Base-by-base conservation (phyloP, 192 early-diverging fungal genomes). In the Borealophlyctis nickersoniae region DNA sequence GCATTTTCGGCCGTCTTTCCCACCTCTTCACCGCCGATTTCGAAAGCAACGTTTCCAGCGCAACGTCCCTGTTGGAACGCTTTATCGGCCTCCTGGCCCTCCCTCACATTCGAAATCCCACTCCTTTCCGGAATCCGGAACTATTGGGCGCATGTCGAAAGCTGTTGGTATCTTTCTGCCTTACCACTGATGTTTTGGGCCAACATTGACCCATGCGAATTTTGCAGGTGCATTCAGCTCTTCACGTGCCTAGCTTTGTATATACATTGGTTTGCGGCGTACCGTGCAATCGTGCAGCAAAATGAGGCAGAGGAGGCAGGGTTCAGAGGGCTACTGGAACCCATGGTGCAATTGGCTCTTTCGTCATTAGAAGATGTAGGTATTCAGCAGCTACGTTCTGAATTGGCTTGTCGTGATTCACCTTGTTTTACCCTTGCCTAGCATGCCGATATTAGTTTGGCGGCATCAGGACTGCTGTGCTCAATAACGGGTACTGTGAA, bases 401-500 rank as follows among this genome's bases (percentile, higher is more conserved):
- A n/a, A n/a, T n/a, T n/a, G n/a, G n/a, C n/a, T n/a, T n/a, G n/a
- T n/a, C n/a, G n/a, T n/a, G n/a, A n/a, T n/a, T n/a, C n/a, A n/a
- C n/a, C n/a, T 32, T 24, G 34, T 60, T 54, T 14, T 52, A 55
- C 53, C 49, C 53, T 26, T 29, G 29, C 52, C 29, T 34, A 70
- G 53, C 27, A 55, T 56, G 34, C 31, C 13, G 13, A 19, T 14
- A 9, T 58, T 3, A 14, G 9, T 16, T 16, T 48, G 14, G 35
- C 27, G 3, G 28, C 62, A 16, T 65, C 52, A 11, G 4, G 7
- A 31, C 36, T 70, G 26, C 34, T 70, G 5, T 11, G 33, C 22
- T 65, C 61, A 14, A 19, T 70, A 34, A 35, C 68, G 13, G 5
- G 13, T 4, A 65, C 61, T 4, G 62, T 70, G 3, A 49, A 60